Percentiles rank a stretch among this genome's conserved stretches.
These are phyloP conservation scores for Platanus orientalis DNA, from an alignment of 164 flowering plant species.

Conservation along the genomic window DNA sequence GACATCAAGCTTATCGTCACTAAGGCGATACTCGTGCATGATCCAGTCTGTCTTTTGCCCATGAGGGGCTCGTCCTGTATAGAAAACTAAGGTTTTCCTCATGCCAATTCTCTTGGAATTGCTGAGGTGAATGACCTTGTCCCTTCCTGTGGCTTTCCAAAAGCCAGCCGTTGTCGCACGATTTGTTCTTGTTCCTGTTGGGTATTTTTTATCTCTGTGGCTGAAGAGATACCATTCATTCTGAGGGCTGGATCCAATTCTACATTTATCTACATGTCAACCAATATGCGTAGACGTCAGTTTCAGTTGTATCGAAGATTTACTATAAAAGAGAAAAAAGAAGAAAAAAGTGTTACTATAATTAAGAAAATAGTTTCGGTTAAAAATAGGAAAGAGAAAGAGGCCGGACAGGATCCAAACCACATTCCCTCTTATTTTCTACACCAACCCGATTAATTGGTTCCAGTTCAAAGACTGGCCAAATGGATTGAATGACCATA, in stretches of 20 bases:
- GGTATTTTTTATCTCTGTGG: conserved; percentile 83
- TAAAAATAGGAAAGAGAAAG: too few relatives aligned
- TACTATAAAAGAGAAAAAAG: too few relatives aligned
- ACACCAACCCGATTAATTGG: too few relatives aligned
- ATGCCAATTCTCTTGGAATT: conserved; percentile 47
- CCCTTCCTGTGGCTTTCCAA: conserved; percentile 94
- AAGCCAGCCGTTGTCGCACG: conserved; percentile 78
- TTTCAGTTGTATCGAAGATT: too few relatives aligned
- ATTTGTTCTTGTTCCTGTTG: conserved; percentile 76
- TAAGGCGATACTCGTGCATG: conserved; percentile 67
- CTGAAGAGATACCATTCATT: conserved; percentile 90
- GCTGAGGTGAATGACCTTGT: conserved; percentile 64
- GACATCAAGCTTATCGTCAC: conserved; percentile 37
- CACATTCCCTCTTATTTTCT: too few relatives aligned
- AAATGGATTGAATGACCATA: too few relatives aligned
- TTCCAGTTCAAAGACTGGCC: too few relatives aligned
- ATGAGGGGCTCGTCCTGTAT: conserved; percentile 61
- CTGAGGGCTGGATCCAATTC: conserved; percentile 57
- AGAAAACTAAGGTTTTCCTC: conserved; percentile 63
- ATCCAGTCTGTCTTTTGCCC: conserved; percentile 64
- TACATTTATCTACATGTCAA: conserved; percentile 40
- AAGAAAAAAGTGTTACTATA: too few relatives aligned
- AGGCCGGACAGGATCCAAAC: too few relatives aligned
- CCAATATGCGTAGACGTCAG: too few relatives aligned
- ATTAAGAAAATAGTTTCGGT: too few relatives aligned